These are phyloP conservation scores for Apostasia shenzhenica DNA, from an alignment of 106 monocot species.

Conservation along the genomic window DNA sequence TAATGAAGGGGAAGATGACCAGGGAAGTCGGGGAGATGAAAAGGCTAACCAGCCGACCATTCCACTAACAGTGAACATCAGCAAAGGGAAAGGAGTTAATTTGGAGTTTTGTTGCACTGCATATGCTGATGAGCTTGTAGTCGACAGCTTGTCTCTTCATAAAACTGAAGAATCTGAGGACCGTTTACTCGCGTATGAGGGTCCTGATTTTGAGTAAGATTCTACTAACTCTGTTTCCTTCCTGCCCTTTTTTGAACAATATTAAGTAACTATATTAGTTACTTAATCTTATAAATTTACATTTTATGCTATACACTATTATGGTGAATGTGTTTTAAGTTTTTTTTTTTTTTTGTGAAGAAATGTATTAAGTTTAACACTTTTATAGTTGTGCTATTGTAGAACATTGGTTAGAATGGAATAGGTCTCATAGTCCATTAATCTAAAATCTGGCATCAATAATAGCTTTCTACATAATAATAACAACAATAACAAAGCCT, in stretches of 20 bases:
- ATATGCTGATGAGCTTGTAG: slow-evolving; percentile 13
- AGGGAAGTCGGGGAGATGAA: background rate
- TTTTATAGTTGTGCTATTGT: no score
- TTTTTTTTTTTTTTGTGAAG: no score
- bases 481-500: no score
- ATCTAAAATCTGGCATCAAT: no score
- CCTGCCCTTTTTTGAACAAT: background rate
- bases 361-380: no score
- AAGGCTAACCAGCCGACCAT: slow-evolving; percentile 1
- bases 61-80: slow-evolving; percentile 14
- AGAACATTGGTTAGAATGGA: no score
- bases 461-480: no score
- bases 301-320: no score
- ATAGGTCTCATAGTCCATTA: no score
- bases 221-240: background rate
- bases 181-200: background rate
- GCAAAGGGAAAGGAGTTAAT: slow-evolving; percentile 1
- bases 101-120: slow-evolving; percentile 20
- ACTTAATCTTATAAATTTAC: no score
- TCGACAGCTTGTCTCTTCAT: slow-evolving; percentile 6
- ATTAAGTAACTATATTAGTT: background rate
- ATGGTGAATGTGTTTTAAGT: no score
- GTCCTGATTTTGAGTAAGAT: slow-evolving; percentile 8
- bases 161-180: slow-evolving; percentile 1
- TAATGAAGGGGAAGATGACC: slow-evolving; percentile 1